Percentiles rank a stretch among this genome's conserved stretches.
Conservation (phyloP, 2,329 filamentous ascomycete genomes). For the Fusarium transvaalense region DNA sequence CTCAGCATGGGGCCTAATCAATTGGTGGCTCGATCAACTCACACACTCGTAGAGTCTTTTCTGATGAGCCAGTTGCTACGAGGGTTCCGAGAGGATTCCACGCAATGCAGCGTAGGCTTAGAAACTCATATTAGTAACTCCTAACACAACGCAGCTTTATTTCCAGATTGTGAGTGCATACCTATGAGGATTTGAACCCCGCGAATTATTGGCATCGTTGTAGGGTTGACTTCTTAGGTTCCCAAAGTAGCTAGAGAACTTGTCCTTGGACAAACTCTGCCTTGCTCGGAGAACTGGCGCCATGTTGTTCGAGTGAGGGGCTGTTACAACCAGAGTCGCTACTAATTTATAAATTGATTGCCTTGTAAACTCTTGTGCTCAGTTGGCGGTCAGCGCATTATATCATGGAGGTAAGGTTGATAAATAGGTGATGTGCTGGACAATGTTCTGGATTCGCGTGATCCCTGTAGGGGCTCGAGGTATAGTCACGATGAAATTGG, state of each 20-base stretch:
- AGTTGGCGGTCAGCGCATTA: constrained; percentile 6
- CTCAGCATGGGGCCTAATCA: constrained; percentile 2
- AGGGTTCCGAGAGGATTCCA: constrained; percentile 90
- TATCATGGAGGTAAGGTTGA: background rate
- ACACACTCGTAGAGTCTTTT: constrained; percentile 81
- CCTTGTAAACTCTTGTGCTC: background rate
- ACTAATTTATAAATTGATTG: background rate
- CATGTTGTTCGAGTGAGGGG: constrained; percentile 49
- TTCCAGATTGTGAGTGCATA: constrained; percentile 53
- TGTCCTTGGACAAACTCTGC: constrained; percentile 74
- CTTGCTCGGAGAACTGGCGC: constrained; percentile 60
- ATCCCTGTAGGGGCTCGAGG: background rate
- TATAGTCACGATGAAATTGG: background rate
- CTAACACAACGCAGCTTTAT: background rate
- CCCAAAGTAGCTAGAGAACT: constrained; percentile 75
- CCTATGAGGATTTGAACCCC: constrained; percentile 68
- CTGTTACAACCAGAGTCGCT: background rate
- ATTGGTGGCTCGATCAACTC: constrained; percentile 45
- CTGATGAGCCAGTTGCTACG: constrained; percentile 82
- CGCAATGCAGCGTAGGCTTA: constrained; percentile 80
- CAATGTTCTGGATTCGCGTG: background rate
- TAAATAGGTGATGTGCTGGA: background rate
- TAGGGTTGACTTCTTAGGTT: constrained; percentile 79
- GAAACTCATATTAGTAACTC: constrained; percentile 26
- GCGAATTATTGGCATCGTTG: constrained; percentile 68